Conservation (phyloP, 2,329 filamentous ascomycete genomes). For the Boeremia exigua region DNA sequence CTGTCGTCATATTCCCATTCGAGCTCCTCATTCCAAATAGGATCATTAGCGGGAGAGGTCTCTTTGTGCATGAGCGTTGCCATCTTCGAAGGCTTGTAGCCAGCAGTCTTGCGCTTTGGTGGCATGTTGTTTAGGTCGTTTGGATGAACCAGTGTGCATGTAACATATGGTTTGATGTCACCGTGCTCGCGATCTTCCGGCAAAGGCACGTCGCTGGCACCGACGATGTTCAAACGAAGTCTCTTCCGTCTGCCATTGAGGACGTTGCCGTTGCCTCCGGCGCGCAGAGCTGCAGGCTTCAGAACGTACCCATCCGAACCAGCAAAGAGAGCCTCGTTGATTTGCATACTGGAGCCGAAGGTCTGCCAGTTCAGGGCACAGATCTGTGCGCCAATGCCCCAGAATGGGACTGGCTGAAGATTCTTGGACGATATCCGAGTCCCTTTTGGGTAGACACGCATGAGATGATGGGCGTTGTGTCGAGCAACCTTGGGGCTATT, state of each 20-base stretch:
- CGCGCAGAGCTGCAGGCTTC: constrained; percentile 66
- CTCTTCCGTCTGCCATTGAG: constrained; percentile 55
- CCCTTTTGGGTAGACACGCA: constrained; percentile 73
- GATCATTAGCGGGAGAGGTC: constrained; percentile 66
- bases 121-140: constrained; percentile 56
- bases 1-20: constrained; percentile 74
- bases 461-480: constrained; percentile 71
- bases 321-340: constrained; percentile 71
- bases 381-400: constrained; percentile 71
- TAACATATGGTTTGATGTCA: constrained; percentile 68
- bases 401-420: constrained; percentile 67
- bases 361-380: constrained; percentile 75
- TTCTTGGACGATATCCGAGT: constrained; percentile 72
- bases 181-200: constrained; percentile 54
- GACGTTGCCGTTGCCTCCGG: constrained; percentile 60
- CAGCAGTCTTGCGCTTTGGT: constrained; percentile 66
- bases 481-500: constrained; percentile 57
- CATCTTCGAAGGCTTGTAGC: constrained; percentile 66
- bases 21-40: constrained; percentile 69
- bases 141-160: constrained; percentile 68
- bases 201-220: constrained; percentile 67
- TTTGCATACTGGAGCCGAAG: constrained; percentile 69
- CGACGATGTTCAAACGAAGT: constrained; percentile 65
- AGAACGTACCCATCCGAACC: constrained; percentile 70
- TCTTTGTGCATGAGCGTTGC: constrained; percentile 63